Evolutionary conservation across 495 filamentous ascomycete genomes (phyloP).

Genomic region (Letharia lupina): DNA sequence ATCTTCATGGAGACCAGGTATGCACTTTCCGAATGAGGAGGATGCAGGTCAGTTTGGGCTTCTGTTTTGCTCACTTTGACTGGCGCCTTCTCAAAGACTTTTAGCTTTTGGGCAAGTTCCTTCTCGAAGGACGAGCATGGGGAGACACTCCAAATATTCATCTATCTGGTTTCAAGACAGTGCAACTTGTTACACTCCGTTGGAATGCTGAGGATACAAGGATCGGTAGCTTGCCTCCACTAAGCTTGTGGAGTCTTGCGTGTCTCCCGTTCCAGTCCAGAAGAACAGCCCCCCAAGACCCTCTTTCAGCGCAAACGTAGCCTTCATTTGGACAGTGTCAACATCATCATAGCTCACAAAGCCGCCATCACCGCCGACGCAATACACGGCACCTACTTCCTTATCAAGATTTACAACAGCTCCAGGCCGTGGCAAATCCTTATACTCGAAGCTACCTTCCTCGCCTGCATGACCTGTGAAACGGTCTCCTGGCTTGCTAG

Average conservation of each 20-base stretch:
- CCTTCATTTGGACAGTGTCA: conserved; percentile 76
- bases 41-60: background rate
- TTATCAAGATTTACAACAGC: conserved; percentile 62
- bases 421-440: conserved; percentile 62
- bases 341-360: conserved; percentile 85
- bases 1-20: background rate
- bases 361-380: conserved; percentile 73
- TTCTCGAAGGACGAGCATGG: background rate
- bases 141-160: background rate
- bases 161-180: background rate
- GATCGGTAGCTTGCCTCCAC: conserved; percentile 50
- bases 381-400: conserved; percentile 62
- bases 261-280: conserved; percentile 82
- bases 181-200: background rate
- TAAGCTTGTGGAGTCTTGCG: conserved; percentile 58
- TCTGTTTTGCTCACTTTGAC: background rate
- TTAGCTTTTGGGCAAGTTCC: background rate
- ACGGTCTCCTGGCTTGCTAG: conserved; percentile 52
- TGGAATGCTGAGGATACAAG: conserved; percentile 4
- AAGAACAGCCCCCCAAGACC: conserved; percentile 80
- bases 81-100: background rate
- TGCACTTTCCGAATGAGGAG: background rate
- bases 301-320: conserved; percentile 65
- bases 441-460: conserved; percentile 78
- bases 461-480: conserved; percentile 61